phyloP scores from a whole-genome alignment of 768 basidiomycete genomes.

The Termitomyces sp. region DNA sequence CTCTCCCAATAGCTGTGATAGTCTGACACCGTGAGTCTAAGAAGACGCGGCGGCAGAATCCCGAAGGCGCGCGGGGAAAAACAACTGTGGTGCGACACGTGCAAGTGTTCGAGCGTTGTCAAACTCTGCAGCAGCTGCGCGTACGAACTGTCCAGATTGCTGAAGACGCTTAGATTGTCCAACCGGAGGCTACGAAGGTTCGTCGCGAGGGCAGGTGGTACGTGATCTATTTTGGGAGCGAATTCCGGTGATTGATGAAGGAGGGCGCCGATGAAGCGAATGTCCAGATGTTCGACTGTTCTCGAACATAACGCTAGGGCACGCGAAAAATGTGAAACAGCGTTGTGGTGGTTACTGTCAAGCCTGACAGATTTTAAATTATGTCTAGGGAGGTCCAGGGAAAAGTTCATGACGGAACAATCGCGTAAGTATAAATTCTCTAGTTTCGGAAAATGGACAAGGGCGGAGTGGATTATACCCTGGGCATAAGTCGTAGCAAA shows the following conservation, averaged over 20 bases:
- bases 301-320: slow-evolving; percentile 16
- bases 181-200: slow-evolving; percentile 20
- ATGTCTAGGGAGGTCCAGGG: slow-evolving; percentile 18
- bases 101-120: slow-evolving; percentile 11
- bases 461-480: slow-evolving; percentile 21
- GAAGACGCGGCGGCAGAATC: slow-evolving; percentile 17
- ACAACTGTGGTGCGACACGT: slow-evolving; percentile 22
- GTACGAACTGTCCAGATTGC: slow-evolving; percentile 18
- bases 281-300: slow-evolving; percentile 19
- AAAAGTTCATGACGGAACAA: slow-evolving; percentile 20
- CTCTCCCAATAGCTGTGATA: slow-evolving; percentile 19
- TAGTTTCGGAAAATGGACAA: slow-evolving; percentile 19
- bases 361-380: slow-evolving; percentile 19
- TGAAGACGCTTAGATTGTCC: slow-evolving; percentile 24
- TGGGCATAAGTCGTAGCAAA: slow-evolving; percentile 24
- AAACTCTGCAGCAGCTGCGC: slow-evolving; percentile 18
- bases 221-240: background rate
- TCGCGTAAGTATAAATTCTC: slow-evolving; percentile 23
- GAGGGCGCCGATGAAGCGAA: slow-evolving; percentile 25
- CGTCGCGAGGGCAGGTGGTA: slow-evolving; percentile 3
- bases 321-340: slow-evolving; percentile 19
- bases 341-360: slow-evolving; percentile 24
- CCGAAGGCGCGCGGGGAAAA: slow-evolving; percentile 19
- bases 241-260: slow-evolving; percentile 20
- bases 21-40: slow-evolving; percentile 15